A percentile compares a stretch with the other conserved stretches of the same genome.
These are phyloP conservation scores for Suhomyces taliae DNA, from an alignment of 1,139 yeast species.

Conservation along the genomic window DNA sequence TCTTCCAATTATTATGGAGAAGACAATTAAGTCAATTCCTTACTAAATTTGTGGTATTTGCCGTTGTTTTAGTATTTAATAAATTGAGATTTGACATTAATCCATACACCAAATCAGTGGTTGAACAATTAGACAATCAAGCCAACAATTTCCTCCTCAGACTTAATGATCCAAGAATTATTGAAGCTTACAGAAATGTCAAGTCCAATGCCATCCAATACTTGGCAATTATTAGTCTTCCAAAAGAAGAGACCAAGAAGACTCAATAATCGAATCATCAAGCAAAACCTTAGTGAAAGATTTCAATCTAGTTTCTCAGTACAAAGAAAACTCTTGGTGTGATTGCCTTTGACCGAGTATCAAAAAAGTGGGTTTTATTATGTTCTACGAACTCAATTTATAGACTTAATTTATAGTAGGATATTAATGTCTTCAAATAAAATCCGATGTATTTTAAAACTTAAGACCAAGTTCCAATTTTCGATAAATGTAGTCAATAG, in stretches of 20 bases:
- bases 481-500: no score
- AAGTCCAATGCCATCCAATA: constrained; percentile 9
- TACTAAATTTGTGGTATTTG: constrained; percentile 23
- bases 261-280: not conserved
- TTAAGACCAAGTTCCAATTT: no score
- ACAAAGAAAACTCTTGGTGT: no score
- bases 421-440: not conserved
- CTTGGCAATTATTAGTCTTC: constrained; percentile 11
- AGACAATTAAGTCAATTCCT: constrained; percentile 19
- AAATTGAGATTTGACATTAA: constrained; percentile 47
- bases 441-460: not conserved
- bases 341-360: no score
- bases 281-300: not conserved
- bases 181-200: constrained; percentile 9
- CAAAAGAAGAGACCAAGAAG: constrained; percentile 10
- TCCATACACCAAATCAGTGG: constrained; percentile 41
- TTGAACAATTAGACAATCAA: constrained; percentile 39
- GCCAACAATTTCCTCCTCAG: constrained; percentile 28
- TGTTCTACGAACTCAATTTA: not conserved
- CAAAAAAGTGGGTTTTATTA: not conserved
- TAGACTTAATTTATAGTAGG: not conserved
- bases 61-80: constrained; percentile 38
- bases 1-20: constrained; percentile 15
- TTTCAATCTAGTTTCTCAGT: no score
- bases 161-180: constrained; percentile 13